Base-by-base conservation (phyloP, 495 filamentous ascomycete genomes). In the Hypoxylon trugodes region DNA sequence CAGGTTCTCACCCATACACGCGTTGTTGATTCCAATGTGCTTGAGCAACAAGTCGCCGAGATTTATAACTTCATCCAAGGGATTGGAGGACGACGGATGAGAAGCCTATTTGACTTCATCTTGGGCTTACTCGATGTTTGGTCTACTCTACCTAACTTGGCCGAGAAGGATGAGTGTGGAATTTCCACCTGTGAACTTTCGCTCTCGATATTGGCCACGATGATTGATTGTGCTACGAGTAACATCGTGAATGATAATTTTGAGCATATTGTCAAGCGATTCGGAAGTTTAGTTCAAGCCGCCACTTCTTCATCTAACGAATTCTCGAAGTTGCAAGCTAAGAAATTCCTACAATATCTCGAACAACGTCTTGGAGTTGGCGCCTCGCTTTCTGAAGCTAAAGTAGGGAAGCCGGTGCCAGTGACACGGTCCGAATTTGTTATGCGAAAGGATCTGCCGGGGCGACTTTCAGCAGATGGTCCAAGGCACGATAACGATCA, bases 401-500 rank as follows among this genome's bases (percentile, higher is more conserved):
- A 49, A 24, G 19, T 15, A 9, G 40, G 2, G 10, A 65, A 49
- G 15, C 24, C 43, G 6, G 47, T 36, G 6, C 26, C 38, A 10
- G 57, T 61, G 8, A 38, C 53, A 1, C 62, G 66, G 12, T 58
- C 67, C 10, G 61, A 70, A 55, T 83, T 83, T 53, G 58, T 77
- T 16, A 49, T 84, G 6, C 61, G 66, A 28, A 73, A 72, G 18
- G 81, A 85, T 62, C 61, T 80, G 4, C 86, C 85, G 12, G 86
- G 86, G 2, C 58, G 70, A 24, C 74, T 87, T 6, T 86, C 83
- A 3, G 51, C 66, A 5, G 72, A 79, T 18, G 86, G 86, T 0
- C 74, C 73, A 18, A 78, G 89, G 2, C 89, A 92, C 55, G 83
- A 90, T 69, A 92, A 91, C 65, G 89, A 91, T 68, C 71, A 84